phyloP scores from a whole-genome alignment of 805 yeast genomes.

The Yarrowia alimentaria region DNA sequence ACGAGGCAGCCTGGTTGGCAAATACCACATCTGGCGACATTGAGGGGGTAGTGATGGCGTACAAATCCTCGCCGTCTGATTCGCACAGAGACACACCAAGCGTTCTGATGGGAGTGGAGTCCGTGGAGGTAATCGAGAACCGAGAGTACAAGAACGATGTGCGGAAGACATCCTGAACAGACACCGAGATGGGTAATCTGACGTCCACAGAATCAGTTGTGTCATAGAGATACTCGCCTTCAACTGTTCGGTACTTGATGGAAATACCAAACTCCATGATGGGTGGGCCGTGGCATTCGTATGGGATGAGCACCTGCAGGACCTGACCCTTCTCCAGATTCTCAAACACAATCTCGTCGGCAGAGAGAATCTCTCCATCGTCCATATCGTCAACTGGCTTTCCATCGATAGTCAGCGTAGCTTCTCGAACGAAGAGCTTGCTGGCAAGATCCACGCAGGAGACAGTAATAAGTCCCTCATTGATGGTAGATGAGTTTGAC shows the following conservation, averaged over 20 bases:
- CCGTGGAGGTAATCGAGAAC: constrained; percentile 64
- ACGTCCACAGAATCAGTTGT: constrained; percentile 47
- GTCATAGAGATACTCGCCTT: constrained; percentile 31
- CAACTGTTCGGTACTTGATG: constrained; percentile 35
- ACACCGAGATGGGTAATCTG: constrained; percentile 61
- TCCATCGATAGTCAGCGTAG: constrained; percentile 32
- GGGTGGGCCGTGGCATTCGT: constrained; percentile 15
- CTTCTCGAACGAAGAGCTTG: constrained; percentile 29
- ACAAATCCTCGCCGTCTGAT: constrained; percentile 43
- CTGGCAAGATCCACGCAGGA: constrained; percentile 15
- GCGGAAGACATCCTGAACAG: constrained; percentile 77
- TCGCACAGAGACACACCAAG: constrained; percentile 50
- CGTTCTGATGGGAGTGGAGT: constrained; percentile 46
- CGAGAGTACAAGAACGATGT: constrained; percentile 57
- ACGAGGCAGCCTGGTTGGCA: constrained; percentile 68
- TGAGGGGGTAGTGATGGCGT: constrained; percentile 39
- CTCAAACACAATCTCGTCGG: constrained; percentile 36
- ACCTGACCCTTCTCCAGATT: constrained; percentile 35
- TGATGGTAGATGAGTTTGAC: constrained; percentile 11
- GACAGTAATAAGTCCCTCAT: constrained; percentile 25
- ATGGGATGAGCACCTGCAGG: constrained; percentile 32
- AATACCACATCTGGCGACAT: constrained; percentile 47
- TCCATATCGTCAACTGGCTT: constrained; percentile 29
- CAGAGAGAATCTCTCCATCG: constrained; percentile 25
- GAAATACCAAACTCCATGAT: constrained; percentile 31